Percentiles rank a stretch among this genome's conserved stretches.
phyloP scores from a whole-genome alignment of 768 basidiomycete genomes.

The Tulasnella sp. region DNA sequence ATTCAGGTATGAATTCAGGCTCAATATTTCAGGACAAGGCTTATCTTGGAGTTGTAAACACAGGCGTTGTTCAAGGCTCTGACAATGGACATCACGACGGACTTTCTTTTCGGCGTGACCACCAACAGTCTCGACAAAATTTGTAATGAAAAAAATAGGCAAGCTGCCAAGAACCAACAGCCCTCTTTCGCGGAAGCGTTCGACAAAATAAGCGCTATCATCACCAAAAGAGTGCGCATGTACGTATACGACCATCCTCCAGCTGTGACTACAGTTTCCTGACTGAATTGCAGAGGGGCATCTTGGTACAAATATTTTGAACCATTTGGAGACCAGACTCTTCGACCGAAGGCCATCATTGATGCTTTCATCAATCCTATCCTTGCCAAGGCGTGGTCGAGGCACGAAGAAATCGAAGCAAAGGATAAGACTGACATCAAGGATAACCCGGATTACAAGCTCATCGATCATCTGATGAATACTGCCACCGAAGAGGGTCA shows the following conservation, averaged over 20 bases:
- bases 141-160: conserved; percentile 29
- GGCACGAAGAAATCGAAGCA: conserved; percentile 23
- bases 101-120: conserved; percentile 59
- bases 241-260: neutral
- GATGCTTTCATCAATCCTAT: conserved; percentile 48
- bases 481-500: neutral
- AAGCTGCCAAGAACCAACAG: conserved; percentile 35
- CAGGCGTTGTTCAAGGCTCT: conserved; percentile 61
- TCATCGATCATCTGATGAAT: neutral
- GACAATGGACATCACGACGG: conserved; percentile 58
- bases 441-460: neutral
- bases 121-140: conserved; percentile 39
- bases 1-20: conserved; percentile 27
- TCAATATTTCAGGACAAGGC: neutral
- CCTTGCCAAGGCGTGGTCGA: conserved; percentile 36
- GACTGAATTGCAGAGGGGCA: conserved; percentile 19
- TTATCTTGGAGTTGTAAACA: neutral
- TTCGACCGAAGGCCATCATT: conserved; percentile 29
- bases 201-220: conserved; percentile 30
- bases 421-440: neutral
- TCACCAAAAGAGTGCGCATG: conserved; percentile 26
- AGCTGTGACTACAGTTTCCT: neutral
- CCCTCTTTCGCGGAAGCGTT: conserved; percentile 41
- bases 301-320: conserved; percentile 35
- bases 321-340: conserved; percentile 29